Base-by-base conservation (phyloP, 768 basidiomycete genomes). In the Candolleomyces eurysporus region DNA sequence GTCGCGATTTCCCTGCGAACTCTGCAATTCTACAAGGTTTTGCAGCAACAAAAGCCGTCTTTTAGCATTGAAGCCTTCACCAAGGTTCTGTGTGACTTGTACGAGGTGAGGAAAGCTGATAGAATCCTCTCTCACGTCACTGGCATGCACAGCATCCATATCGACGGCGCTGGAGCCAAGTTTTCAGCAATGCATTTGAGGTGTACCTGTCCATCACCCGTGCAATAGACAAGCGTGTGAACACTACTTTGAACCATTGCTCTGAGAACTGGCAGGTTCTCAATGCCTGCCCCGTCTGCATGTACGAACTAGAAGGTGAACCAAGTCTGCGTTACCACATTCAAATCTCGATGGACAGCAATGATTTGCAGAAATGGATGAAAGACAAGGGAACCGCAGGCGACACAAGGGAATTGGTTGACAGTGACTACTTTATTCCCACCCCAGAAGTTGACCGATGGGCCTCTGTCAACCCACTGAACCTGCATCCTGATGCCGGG, bases 81-180 rank as follows among this genome's bases (percentile, higher is more conserved):
- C 19, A 73, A 72, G 48, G 59, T 60, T 0, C 60, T 77, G 0
- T 73, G 70, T 43, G 71, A 76, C 55, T 32, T 74, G n/a, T 71
- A 77, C 16, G 40, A 63, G 30, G 51, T 52, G 51, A 16, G 51
- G 17, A 51, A 26, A 4, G 26, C 32, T 64, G 0, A 66, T 70
- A 0, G 70, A 63, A 52, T 32, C 60, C 13, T 55, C 51, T 1
- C 60, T 67, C 49, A 54, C 70, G 3, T 46, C 57, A 14, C 22
- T 60, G 9, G 66, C 71, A 60, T 72, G 71, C 55, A 61, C 2
- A 75, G 75, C 59, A 64, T 63, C 1, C 71, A 73, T 60, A 66
- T 66, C 40, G 57, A 69, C 1, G 52, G 66, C 22, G 64, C 59
- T 10, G 72, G 74, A 61, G 62, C 55, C 5, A n/a, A 55, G 4